Conservation (phyloP, 2,329 filamentous ascomycete genomes). For the Colletotrichum sp. region DNA sequence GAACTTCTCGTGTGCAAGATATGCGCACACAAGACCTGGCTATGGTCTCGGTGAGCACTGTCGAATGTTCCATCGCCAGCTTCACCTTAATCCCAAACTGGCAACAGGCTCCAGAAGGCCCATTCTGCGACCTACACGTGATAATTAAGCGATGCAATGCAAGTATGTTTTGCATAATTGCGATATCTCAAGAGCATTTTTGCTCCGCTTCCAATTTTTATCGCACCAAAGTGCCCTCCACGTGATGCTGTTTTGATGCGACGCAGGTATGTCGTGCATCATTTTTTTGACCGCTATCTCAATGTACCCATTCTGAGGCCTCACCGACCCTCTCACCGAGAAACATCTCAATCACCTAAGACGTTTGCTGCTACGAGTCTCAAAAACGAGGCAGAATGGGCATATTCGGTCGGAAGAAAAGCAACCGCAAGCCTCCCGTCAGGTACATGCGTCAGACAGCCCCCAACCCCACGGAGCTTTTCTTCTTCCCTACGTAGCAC, state of each 20-base stretch:
- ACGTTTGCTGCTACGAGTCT: background rate
- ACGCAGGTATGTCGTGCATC: constrained; percentile 16
- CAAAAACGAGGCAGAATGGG: background rate
- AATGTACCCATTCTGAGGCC: background rate
- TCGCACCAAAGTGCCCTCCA: background rate
- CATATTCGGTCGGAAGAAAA: background rate
- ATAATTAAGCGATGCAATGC: constrained; percentile 11
- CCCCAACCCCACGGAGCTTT: background rate
- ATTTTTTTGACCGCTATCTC: background rate
- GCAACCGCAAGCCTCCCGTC: background rate
- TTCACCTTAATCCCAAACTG: constrained; percentile 8
- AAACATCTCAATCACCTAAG: background rate
- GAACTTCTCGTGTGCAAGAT: background rate
- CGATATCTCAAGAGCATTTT: constrained; percentile 13
- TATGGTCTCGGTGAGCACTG: background rate
- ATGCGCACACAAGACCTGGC: background rate
- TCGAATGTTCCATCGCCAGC: background rate
- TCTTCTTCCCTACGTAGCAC: background rate
- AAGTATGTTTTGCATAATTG: constrained; percentile 22
- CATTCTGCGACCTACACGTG: constrained; percentile 21
- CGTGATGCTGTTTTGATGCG: constrained; percentile 11
- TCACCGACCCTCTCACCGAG: background rate
- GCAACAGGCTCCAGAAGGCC: background rate
- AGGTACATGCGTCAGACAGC: background rate
- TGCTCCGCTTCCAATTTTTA: background rate